phyloP scores from a whole-genome alignment of 805 yeast genomes.

The Wickerhamiella vanderwaltii region DNA sequence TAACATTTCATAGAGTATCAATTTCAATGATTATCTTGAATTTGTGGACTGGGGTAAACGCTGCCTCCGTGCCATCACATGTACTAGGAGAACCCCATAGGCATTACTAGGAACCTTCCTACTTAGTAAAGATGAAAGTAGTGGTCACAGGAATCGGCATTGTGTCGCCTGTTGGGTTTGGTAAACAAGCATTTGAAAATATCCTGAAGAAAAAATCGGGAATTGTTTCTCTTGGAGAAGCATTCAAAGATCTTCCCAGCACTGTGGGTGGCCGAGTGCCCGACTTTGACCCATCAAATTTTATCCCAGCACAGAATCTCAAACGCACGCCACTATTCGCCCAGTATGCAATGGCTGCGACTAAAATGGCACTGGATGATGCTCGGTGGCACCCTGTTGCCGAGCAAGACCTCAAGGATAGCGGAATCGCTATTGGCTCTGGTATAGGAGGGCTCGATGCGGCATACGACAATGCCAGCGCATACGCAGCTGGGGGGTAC shows the following conservation, averaged over 20 bases:
- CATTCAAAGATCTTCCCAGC: constrained; percentile 46
- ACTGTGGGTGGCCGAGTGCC: constrained; percentile 71
- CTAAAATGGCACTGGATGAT: constrained; percentile 64
- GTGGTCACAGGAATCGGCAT: constrained; percentile 89
- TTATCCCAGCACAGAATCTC: constrained; percentile 37
- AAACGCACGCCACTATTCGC: constrained; percentile 60
- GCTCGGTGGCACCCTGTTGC: constrained; percentile 41
- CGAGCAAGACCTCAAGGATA: constrained; percentile 20
- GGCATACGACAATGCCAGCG: constrained; percentile 47
- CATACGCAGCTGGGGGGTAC: constrained; percentile 41
- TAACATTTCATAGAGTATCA: too few species aligned
- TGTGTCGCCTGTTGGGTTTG: constrained; percentile 76
- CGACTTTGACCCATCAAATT: constrained; percentile 41
- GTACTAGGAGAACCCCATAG: too few species aligned
- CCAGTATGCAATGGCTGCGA: constrained; percentile 67
- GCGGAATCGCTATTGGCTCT: constrained; percentile 77
- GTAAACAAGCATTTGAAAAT: constrained; percentile 31
- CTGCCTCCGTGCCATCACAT: too few species aligned
- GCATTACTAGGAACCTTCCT: too few species aligned
- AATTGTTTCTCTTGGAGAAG: constrained; percentile 32
- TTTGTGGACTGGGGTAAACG: too few species aligned
- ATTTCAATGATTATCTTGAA: too few species aligned
- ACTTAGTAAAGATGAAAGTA: too few species aligned
- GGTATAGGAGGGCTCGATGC: constrained; percentile 86
- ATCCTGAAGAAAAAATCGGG: constrained; percentile 28